Conservation (phyloP, 2,329 filamentous ascomycete species). For the Hymenoscyphus salicellus region DNA sequence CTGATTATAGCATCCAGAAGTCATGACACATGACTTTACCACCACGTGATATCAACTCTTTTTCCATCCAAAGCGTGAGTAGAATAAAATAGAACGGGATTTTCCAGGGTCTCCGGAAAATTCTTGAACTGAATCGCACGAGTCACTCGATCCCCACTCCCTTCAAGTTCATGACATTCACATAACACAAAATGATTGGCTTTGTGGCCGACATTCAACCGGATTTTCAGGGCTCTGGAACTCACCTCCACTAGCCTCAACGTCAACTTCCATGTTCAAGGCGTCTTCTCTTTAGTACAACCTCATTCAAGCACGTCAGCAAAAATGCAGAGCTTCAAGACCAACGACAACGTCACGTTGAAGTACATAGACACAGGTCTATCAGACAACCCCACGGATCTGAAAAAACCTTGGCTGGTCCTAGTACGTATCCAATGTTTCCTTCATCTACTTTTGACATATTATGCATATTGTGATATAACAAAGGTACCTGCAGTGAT, state of each 20-base stretch:
- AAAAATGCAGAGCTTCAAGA: slow-evolving; percentile 23
- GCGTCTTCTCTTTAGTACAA: background rate
- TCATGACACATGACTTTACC: no score
- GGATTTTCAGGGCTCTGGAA: no score
- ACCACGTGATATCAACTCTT: no score
- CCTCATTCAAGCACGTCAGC: background rate
- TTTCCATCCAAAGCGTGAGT: no score
- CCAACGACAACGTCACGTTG: slow-evolving; percentile 26
- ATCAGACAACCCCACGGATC: background rate
- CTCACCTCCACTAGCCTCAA: background rate
- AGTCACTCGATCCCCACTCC: no score
- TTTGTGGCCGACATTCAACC: no score
- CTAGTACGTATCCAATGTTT: slow-evolving; percentile 22
- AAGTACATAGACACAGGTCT: slow-evolving; percentile 29
- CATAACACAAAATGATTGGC: no score
- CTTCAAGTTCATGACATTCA: no score
- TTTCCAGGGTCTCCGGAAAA: no score
- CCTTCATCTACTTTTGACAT: background rate
- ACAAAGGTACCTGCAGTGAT: background rate
- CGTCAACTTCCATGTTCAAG: background rate
- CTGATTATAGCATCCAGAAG: no score
- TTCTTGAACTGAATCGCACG: no score
- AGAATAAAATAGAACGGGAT: no score
- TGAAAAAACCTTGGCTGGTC: slow-evolving; percentile 23
- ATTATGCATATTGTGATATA: background rate